Evolutionary conservation across 768 basidiomycete genomes (phyloP).

Genomic region (Boletus eberwhitei): DNA sequence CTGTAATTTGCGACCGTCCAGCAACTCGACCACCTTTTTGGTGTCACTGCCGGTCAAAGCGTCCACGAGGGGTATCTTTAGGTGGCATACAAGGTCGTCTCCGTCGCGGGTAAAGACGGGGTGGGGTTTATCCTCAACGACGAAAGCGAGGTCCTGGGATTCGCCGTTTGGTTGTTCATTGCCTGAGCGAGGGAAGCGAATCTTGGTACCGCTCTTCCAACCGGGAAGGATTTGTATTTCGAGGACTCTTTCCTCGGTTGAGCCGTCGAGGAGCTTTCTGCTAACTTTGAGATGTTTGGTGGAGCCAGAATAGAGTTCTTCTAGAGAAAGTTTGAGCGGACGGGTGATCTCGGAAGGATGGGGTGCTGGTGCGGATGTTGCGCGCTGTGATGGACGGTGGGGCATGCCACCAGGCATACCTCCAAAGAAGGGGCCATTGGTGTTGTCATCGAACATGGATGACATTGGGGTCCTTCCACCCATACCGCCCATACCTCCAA

Average conservation of each 20-base stretch:
- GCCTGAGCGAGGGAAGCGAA: conserved; percentile 83
- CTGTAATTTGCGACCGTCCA: conserved; percentile 80
- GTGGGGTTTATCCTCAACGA: conserved; percentile 95
- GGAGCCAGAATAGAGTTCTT: conserved; percentile 82
- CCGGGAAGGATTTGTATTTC: conserved; percentile 81
- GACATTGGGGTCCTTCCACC: conserved; percentile 34
- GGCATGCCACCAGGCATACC: conserved; percentile 61
- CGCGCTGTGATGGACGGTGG: conserved; percentile 35
- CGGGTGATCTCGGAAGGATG: conserved; percentile 63
- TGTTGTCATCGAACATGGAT: conserved; percentile 38
- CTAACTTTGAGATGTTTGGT: conserved; percentile 88
- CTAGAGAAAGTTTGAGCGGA: conserved; percentile 80
- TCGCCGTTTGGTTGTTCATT: conserved; percentile 71
- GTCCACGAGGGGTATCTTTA: conserved; percentile 75
- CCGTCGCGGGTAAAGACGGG: conserved; percentile 70
- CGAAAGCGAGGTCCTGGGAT: conserved; percentile 89
- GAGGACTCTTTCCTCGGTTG: conserved; percentile 80
- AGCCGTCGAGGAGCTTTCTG: conserved; percentile 66
- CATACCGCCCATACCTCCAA: conserved; percentile 40
- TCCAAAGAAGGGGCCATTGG: conserved; percentile 37
- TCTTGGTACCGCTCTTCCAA: conserved; percentile 96
- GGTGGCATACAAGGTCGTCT: conserved; percentile 65
- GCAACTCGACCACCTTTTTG: conserved; percentile 56
- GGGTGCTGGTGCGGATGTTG: conserved; percentile 29
- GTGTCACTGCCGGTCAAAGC: conserved; percentile 64